Conservation (phyloP, 768 basidiomycete species). For the Lactifluus rugatus region DNA sequence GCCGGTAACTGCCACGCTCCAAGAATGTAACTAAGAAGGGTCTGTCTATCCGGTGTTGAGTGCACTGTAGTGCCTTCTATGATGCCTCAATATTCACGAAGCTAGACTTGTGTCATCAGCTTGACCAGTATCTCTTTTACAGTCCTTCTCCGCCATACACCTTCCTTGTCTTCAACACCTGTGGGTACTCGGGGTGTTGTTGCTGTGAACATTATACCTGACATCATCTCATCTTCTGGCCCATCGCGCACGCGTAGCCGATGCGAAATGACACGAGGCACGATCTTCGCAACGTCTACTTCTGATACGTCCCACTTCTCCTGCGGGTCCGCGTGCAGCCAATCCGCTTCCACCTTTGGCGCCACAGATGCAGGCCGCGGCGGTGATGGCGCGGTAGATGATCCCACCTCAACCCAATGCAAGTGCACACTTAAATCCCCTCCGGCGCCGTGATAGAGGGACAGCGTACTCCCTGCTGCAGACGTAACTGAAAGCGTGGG, state of each 20-base stretch:
- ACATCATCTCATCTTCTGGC: constrained; percentile 60
- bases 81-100: neutral
- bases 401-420: neutral
- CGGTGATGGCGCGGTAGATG: neutral
- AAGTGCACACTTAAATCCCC: neutral
- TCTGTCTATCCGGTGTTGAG: too few relatives aligned
- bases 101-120: constrained; percentile 43
- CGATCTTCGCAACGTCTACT: constrained; percentile 63
- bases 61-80: too few relatives aligned
- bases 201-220: constrained; percentile 53
- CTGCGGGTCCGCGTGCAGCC: constrained; percentile 21
- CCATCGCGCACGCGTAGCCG: constrained; percentile 61
- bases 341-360: neutral
- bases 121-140: constrained; percentile 60
- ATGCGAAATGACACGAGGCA: constrained; percentile 66
- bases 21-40: too few relatives aligned
- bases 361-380: neutral
- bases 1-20: too few relatives aligned
- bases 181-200: constrained; percentile 19
- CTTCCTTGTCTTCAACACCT: constrained; percentile 15
- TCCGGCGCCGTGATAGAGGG: neutral
- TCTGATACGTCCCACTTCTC: constrained; percentile 52
- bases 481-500: constrained; percentile 11
- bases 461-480: neutral
- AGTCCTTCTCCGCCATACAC: constrained; percentile 36